phyloP scores from a whole-genome alignment of 2,329 filamentous ascomycete genomes.

The Pseudopithomyces maydicus region DNA sequence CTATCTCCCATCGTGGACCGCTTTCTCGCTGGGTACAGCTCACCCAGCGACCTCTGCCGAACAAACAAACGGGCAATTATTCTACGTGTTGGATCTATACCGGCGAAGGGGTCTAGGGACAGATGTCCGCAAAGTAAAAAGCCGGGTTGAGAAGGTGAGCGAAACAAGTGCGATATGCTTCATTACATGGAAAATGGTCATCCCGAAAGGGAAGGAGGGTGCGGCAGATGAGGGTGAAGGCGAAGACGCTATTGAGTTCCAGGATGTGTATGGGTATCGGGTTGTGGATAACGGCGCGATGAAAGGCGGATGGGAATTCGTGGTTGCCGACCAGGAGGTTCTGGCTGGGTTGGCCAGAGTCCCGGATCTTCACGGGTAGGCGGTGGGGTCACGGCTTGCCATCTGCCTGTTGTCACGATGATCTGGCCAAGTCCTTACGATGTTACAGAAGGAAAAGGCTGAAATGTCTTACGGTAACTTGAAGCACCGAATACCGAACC shows the following conservation, averaged over 20 bases:
- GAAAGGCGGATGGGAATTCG: slow-evolving; percentile 2
- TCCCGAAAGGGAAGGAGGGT: background rate
- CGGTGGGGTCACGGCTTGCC: too few relatives aligned
- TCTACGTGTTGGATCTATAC: background rate
- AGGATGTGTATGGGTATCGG: background rate
- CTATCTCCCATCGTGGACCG: background rate
- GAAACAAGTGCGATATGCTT: background rate
- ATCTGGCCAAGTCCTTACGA: too few relatives aligned
- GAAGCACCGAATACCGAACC: too few relatives aligned
- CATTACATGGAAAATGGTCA: background rate
- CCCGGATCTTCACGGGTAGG: background rate
- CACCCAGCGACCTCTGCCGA: background rate
- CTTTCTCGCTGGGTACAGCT: background rate
- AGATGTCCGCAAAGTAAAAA: slow-evolving; percentile 1
- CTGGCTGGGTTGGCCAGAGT: background rate
- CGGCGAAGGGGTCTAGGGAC: background rate
- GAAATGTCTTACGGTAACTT: too few relatives aligned
- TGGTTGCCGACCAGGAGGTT: background rate
- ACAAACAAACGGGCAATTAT: background rate
- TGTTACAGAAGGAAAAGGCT: too few relatives aligned
- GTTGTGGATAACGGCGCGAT: background rate
- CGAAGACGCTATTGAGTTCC: background rate
- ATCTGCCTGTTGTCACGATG: too few relatives aligned
- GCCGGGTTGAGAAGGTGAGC: background rate
- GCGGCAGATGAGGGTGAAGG: too few relatives aligned